Percentiles rank a stretch among this genome's conserved stretches.
Evolutionary conservation across 2,329 filamentous ascomycete genomes (phyloP).

Genomic region (Grosmannia clavigera): DNA sequence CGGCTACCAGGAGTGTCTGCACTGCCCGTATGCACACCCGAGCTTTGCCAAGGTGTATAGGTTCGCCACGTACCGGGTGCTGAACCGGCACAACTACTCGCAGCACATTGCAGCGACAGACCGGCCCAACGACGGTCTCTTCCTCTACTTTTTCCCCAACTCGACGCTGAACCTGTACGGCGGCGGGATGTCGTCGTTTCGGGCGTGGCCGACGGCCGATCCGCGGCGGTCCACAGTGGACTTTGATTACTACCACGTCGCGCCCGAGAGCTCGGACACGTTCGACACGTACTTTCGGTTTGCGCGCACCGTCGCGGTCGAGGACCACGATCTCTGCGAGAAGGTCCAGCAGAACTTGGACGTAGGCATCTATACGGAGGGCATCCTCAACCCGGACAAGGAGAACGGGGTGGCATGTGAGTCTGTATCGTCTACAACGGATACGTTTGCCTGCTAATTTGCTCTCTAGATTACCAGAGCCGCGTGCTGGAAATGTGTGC

Average conservation of each 20-base stretch:
- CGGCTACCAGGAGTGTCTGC: constrained; percentile 5
- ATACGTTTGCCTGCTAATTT: not conserved
- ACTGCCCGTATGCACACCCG: constrained; percentile 5
- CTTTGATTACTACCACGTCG: constrained; percentile 5
- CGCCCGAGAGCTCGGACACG: not conserved
- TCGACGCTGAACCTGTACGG: constrained; percentile 5
- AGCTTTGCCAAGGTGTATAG: constrained; percentile 2
- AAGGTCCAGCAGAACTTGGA: not conserved
- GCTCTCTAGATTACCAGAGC: constrained; percentile 1
- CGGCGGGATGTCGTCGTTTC: constrained; percentile 6
- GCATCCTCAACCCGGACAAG: constrained; percentile 3
- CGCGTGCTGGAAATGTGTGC: constrained; percentile 4
- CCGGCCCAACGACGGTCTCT: constrained; percentile 4
- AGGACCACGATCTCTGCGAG: constrained; percentile 6
- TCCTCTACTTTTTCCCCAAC: constrained; percentile 6
- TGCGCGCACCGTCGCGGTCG: constrained; percentile 4
- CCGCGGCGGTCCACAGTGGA: not conserved
- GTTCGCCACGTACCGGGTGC: constrained; percentile 1
- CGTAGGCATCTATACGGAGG: constrained; percentile 1
- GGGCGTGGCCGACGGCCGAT: not conserved
- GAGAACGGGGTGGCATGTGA: constrained; percentile 4
- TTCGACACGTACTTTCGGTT: constrained; percentile 2
- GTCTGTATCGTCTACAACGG: not conserved
- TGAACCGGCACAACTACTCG: constrained; percentile 4
- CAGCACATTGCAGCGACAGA: constrained; percentile 1